Percentiles rank a stretch among this genome's conserved stretches.
phyloP scores from a whole-genome alignment of 805 yeast species.

The Starmera quercuum region DNA sequence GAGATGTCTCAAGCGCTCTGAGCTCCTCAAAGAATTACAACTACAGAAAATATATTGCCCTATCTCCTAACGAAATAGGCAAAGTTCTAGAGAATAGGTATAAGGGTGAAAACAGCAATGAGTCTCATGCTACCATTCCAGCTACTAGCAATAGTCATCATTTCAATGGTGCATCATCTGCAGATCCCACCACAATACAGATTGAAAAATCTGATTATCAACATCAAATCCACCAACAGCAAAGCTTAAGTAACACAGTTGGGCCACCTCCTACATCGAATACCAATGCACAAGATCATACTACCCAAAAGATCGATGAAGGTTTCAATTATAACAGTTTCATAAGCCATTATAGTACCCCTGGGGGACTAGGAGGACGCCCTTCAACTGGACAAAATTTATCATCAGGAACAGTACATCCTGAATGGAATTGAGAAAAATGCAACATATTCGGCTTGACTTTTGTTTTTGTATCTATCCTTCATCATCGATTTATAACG shows the following conservation, averaged over 20 bases:
- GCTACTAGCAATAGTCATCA: too few species aligned
- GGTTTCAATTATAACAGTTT: slow-evolving; percentile 5
- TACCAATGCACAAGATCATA: not conserved
- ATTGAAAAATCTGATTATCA: too few species aligned
- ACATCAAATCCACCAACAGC: too few species aligned
- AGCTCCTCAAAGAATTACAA: slow-evolving; percentile 1
- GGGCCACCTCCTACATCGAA: slow-evolving; percentile 2
- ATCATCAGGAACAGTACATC: slow-evolving; percentile 1
- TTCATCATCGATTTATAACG: too few species aligned
- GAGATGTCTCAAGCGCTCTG: not conserved
- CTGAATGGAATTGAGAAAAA: slow-evolving; percentile 11
- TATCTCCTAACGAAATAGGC: slow-evolving; percentile 13
- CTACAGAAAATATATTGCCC: slow-evolving; percentile 6
- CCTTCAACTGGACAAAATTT: slow-evolving; percentile 8
- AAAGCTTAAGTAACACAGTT: too few species aligned
- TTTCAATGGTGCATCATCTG: too few species aligned
- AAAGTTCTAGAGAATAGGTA: slow-evolving; percentile 11
- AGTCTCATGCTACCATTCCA: not conserved
- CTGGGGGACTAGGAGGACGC: slow-evolving; percentile 11
- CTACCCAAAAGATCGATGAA: not conserved
- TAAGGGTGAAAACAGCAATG: slow-evolving; percentile 1
- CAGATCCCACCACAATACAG: too few species aligned
- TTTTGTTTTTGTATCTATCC: too few species aligned
- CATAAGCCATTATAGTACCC: slow-evolving; percentile 15
- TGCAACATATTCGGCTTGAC: too few species aligned